Evolutionary conservation across 257 asterid genomes (phyloP).

Genomic region (Verbena officinalis): DNA sequence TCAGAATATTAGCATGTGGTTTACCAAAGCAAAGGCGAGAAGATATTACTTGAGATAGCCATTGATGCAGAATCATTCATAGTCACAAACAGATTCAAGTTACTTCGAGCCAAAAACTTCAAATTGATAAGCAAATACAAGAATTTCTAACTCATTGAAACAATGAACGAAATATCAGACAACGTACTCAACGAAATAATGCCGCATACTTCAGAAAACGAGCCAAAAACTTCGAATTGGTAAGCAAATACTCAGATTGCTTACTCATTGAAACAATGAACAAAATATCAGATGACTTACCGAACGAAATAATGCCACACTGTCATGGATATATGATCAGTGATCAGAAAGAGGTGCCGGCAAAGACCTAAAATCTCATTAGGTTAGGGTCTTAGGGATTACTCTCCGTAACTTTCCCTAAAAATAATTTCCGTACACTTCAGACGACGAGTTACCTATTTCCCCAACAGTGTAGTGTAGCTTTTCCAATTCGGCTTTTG

Average conservation of each 20-base stretch:
- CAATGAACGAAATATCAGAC: neutral
- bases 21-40: neutral
- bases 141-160: neutral
- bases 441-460: no score
- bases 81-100: neutral
- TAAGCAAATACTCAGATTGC: neutral
- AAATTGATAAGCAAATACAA: no score
- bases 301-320: constrained; percentile 6
- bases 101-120: neutral
- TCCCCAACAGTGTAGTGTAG: no score
- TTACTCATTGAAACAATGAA: neutral
- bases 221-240: neutral
- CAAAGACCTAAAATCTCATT: constrained; percentile 15
- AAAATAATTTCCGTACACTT: neutral
- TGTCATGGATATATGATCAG: neutral
- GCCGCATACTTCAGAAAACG: neutral
- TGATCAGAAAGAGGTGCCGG: neutral
- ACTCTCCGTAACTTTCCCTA: constrained; percentile 4
- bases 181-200: neutral
- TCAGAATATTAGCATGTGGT: neutral
- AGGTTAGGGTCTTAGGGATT: constrained; percentile 5
- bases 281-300: neutral
- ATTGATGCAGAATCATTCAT: neutral
- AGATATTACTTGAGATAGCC: neutral
- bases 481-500: constrained; percentile 18